Percentiles rank a stretch among this genome's conserved stretches.
These are phyloP conservation scores for Anisodus acutangulus DNA, from an alignment of 257 asterid species.

Conservation along the genomic window DNA sequence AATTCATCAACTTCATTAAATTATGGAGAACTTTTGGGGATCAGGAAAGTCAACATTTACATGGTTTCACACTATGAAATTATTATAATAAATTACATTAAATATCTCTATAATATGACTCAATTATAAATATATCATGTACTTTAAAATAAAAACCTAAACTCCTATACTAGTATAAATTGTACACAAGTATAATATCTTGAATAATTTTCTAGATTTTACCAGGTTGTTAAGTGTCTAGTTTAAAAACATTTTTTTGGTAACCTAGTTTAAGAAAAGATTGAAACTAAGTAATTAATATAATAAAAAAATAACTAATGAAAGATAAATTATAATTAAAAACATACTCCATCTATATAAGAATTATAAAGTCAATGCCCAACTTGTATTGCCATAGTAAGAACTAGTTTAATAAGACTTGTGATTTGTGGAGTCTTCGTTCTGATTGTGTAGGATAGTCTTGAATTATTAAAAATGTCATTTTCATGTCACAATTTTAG, in stretches of 20 bases:
- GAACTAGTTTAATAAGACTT: background rate
- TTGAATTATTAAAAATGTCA: conserved; percentile 2
- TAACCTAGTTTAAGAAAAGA: too few species aligned
- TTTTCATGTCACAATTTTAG: background rate
- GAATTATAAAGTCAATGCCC: too few species aligned
- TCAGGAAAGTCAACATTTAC: background rate
- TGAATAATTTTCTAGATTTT: background rate
- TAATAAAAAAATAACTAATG: too few species aligned
- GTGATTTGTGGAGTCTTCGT: background rate
- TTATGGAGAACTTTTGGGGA: background rate
- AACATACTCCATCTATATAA: too few species aligned
- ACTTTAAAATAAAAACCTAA: background rate
- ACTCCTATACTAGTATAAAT: background rate
- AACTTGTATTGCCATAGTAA: too few species aligned
- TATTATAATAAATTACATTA: background rate
- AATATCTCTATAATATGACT: background rate
- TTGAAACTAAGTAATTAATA: too few species aligned
- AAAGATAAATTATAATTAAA: too few species aligned
- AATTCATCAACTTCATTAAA: too few species aligned
- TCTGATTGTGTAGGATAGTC: background rate
- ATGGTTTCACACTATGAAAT: background rate
- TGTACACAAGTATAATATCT: background rate
- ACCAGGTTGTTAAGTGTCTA: background rate
- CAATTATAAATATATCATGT: background rate
- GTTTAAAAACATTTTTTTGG: too few species aligned